Evolutionary conservation across 2,329 filamentous ascomycete genomes (phyloP).

Genomic region (Colletotrichum navitas): DNA sequence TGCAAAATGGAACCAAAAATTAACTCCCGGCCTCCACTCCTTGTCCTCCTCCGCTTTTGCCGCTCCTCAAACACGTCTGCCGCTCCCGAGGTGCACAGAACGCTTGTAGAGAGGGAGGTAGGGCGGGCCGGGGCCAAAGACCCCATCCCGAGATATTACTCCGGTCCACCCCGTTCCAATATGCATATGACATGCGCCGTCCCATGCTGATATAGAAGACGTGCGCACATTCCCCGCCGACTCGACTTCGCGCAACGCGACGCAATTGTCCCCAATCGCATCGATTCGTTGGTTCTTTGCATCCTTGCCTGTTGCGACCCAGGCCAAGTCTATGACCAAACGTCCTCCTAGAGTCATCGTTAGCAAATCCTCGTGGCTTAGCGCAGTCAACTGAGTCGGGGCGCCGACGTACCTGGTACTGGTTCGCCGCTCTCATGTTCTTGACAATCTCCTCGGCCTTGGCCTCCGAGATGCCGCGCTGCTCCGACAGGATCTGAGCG

Average conservation of each 20-base stretch:
- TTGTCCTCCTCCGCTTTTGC: background rate
- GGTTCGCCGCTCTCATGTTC: conserved; percentile 92
- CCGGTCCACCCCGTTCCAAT: conserved; percentile 30
- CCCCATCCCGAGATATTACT: conserved; percentile 16
- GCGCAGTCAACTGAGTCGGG: background rate
- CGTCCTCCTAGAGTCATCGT: conserved; percentile 70
- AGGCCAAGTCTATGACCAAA: conserved; percentile 68
- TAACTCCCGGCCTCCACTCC: background rate
- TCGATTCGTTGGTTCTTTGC: background rate
- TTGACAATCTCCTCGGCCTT: conserved; percentile 98
- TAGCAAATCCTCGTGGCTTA: conserved; percentile 46
- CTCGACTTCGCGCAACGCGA: background rate
- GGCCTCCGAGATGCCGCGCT: conserved; percentile 83
- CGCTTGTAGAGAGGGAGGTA: background rate
- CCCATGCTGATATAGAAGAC: conserved; percentile 36
- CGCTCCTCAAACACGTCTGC: background rate
- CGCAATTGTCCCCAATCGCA: background rate
- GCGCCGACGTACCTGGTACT: conserved; percentile 84
- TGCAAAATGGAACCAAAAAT: conserved; percentile 31
- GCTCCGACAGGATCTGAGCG: conserved; percentile 85
- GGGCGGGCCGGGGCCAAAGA: background rate
- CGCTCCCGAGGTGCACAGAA: background rate
- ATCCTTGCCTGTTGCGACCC: conserved; percentile 41
- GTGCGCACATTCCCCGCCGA: conserved; percentile 24
- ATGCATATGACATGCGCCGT: conserved; percentile 38